Evolutionary conservation across 2,329 filamentous ascomycete species (phyloP).

Genomic region (Trichoderma atroviride): DNA sequence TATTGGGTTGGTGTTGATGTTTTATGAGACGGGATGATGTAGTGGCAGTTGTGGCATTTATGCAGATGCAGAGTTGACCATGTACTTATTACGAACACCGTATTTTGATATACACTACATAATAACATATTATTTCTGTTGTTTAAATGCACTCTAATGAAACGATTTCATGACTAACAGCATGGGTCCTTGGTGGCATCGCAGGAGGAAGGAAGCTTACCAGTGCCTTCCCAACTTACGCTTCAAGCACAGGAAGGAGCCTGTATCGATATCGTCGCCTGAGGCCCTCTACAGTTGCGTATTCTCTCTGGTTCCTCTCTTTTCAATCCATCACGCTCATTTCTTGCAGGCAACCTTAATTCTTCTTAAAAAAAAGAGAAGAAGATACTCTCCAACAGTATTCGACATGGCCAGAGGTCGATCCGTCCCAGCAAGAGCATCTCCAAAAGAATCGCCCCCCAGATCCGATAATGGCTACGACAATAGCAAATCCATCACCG

Average conservation of each 20-base stretch:
- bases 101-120: background rate
- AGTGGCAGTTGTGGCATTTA: no score
- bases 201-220: background rate
- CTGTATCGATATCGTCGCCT: background rate
- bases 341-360: background rate
- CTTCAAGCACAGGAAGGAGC: background rate
- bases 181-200: background rate
- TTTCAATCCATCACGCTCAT: background rate
- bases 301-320: background rate
- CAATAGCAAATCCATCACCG: background rate
- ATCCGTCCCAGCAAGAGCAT: constrained; percentile 18
- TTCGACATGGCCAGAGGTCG: constrained; percentile 21
- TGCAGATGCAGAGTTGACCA: background rate
- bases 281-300: background rate
- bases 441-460: background rate
- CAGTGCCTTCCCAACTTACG: background rate
- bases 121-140: background rate
- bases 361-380: background rate
- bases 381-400: background rate
- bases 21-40: background rate
- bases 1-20: background rate
- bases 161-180: no score
- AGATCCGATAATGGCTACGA: background rate
- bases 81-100: background rate
- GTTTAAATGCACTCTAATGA: background rate